phyloP scores from a whole-genome alignment of 75 land plant species.

The Selaginella tamariscina region DNA sequence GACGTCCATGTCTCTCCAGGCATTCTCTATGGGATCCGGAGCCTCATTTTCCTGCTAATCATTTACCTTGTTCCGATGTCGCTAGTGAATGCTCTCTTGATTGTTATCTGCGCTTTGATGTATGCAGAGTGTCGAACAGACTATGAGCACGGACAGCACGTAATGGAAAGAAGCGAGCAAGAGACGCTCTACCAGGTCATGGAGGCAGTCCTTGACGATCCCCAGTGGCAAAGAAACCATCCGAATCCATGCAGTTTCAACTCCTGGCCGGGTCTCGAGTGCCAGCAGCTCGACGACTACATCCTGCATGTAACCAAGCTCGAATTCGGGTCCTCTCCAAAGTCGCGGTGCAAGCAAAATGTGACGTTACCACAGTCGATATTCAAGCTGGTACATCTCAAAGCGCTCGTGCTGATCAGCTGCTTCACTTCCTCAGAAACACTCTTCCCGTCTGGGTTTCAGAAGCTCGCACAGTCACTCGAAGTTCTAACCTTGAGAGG shows the following conservation, averaged over 20 bases:
- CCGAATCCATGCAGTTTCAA: not conserved
- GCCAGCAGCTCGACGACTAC: not conserved
- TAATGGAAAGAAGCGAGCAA: not conserved
- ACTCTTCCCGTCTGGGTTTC: not conserved
- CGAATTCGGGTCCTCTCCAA: not conserved
- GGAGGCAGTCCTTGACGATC: not conserved
- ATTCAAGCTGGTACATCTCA: not conserved
- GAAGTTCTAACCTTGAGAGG: not conserved
- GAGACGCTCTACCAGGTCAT: conserved; percentile 1
- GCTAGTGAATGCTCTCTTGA: no score
- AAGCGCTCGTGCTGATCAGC: not conserved
- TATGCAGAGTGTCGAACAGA: no score
- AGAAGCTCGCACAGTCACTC: not conserved
- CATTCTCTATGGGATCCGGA: no score
- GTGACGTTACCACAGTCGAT: not conserved
- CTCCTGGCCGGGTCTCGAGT: not conserved
- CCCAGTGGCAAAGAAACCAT: not conserved
- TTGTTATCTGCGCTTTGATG: no score
- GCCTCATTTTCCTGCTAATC: no score
- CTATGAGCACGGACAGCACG: not conserved
- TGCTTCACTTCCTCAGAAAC: not conserved
- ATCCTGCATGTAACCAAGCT: not conserved
- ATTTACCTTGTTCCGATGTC: no score
- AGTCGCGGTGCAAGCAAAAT: not conserved
- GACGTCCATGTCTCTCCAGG: no score